Base-by-base conservation (phyloP, 2,329 filamentous ascomycete genomes). In the Fusarium hostae region DNA sequence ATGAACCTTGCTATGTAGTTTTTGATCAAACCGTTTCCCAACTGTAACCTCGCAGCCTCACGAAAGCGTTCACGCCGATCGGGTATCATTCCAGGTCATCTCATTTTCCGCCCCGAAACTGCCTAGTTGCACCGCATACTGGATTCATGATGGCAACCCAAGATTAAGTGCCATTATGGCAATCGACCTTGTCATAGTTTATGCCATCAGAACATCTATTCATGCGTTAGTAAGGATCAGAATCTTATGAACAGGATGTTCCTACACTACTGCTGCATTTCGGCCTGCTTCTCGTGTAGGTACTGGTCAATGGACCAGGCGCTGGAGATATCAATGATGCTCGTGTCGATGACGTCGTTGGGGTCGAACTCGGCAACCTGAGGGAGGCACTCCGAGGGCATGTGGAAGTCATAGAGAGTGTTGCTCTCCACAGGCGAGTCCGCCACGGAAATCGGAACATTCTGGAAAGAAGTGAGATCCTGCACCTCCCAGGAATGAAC, bases 231-330 rank as follows among this genome's bases (percentile, higher is more conserved):
- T 12, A 18, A 32, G 16, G 16, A 48, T 22, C 15, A 3, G 15
- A 48, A 10, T 22, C 13, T 22, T 32, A 10, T 48, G 1, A 16
- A 32, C 2, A 3, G n/a, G 28, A n/a, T 32, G 15, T 48, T 34
- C 45, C 32, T n/a, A 48, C 45, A 34, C 44, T 48, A 12, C 44
- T 48, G 44, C 28, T 48, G 26, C 43, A 28, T 28, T 16, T 28
- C 13, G 16, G 24, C 26, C 26, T 45, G 43, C 43, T 28, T 45
- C 43, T 45, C 24, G n/a, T 39, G 15, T n/a, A 50, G 47, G 26
- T 37, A 37, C 26, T 56, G n/a, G 35, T 62, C 52, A 26, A 62
- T 26, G 48, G 59, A 58, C 60, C 60, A 63, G n/a, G 60, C 52
- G 37, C 43, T 44, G 43, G 56, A 60, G 11, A 64, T 18, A 20